Evolutionary conservation across 768 basidiomycete genomes (phyloP).

Genomic region (Neoboletus brunneissimus): DNA sequence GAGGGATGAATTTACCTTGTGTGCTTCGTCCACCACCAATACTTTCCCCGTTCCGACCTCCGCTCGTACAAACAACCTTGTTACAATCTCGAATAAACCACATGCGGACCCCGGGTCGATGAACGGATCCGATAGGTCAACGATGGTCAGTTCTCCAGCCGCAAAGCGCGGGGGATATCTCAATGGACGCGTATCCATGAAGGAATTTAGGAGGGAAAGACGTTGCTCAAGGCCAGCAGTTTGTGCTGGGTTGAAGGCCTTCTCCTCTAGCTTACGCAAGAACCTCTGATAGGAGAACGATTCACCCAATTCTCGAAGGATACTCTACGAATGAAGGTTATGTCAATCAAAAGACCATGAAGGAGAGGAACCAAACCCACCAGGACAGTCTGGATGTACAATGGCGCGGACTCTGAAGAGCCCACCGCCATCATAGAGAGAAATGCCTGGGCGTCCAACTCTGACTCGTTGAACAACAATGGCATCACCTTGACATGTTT

Average conservation of each 20-base stretch:
- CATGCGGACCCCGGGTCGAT: conserved; percentile 63
- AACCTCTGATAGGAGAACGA: conserved; percentile 51
- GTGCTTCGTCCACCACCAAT: conserved; percentile 68
- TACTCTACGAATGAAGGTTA: conserved; percentile 35
- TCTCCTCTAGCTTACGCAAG: conserved; percentile 38
- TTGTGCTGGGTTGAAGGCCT: conserved; percentile 55
- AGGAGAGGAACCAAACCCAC: conserved; percentile 34
- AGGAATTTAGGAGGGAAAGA: conserved; percentile 52
- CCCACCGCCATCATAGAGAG: conserved; percentile 69
- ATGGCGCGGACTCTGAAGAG: conserved; percentile 52
- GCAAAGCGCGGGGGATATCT: conserved; percentile 39
- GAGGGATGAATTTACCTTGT: conserved; percentile 47
- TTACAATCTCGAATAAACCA: conserved; percentile 62
- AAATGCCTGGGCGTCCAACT: conserved; percentile 63
- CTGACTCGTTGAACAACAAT: conserved; percentile 49
- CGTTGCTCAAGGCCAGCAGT: conserved; percentile 56
- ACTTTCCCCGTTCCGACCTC: conserved; percentile 59
- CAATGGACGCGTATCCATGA: conserved; percentile 37
- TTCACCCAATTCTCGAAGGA: conserved; percentile 60
- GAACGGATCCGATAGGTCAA: conserved; percentile 70
- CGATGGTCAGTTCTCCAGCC: conserved; percentile 55
- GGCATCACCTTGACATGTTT: conserved; percentile 47
- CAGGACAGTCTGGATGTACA: conserved; percentile 64
- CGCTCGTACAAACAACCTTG: conserved; percentile 57
- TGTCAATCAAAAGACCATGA: neutral